Base-by-base conservation (phyloP, 768 basidiomycete species). In the Leccinum disarticulatum region DNA sequence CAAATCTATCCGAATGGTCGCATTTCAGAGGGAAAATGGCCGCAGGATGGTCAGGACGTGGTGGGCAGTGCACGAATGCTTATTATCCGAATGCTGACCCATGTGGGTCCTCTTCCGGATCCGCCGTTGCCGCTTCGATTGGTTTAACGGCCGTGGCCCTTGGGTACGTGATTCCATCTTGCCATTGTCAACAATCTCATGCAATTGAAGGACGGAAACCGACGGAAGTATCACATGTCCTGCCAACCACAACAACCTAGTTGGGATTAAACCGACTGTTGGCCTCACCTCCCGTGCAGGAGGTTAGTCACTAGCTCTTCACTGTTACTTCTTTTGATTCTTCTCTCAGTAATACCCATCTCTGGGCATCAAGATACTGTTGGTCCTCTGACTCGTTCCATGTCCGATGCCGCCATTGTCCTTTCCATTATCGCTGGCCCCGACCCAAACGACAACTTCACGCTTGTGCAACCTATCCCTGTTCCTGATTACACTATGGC, bases 271-370 rank as follows among this genome's bases (percentile, higher is more conserved):
- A 63, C 83, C 86, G 0, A 86, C 82, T 3, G 77, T 86, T 8
- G 85, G 85, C 0, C 68, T 85, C 35, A 84, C 83, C 3, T 85
- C 84, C 3, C 76, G 83, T 13, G 81, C 83, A 15, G 85, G 84
- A 68, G 85, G 85, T 81, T 58, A 47, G 68, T 27, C 15, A 49
- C 17, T 35, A 43, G 31, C 15, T 6, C n/a, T 14, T 30, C 17
- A 43, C 19, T n/a, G 7, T 22, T 13, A 22, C n/a, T 54, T 13
- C 13, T 13, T 41, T 54, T 41, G 30, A 55, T 49, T 31, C 10
- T n/a, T n/a, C 19, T 41, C 31, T 5, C 54, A 84, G 85, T 86
- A 4, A 73, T 86, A 30, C 86, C 86, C 3, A 82, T 84, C 5
- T 84, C 83, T 1, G 71, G 70, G 17, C 79, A 84, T 62, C 84